Base-by-base conservation (phyloP, 2,329 filamentous ascomycete genomes). In the Samsoniella hepiali region DNA sequence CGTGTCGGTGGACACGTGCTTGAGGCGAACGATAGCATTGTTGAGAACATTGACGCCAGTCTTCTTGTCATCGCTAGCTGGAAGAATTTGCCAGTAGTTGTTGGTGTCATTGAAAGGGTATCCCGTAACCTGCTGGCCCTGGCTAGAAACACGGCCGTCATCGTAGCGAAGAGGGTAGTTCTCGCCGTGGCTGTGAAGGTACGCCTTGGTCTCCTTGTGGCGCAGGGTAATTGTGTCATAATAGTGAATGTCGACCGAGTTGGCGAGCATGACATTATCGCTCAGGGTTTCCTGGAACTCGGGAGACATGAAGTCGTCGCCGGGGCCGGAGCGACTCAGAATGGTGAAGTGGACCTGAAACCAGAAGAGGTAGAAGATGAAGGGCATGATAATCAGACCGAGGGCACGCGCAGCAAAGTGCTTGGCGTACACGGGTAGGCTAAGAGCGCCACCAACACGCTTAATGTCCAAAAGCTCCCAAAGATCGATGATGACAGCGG, bases 301-400 rank as follows among this genome's bases (percentile, higher is more conserved):
- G 1, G 95, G 95, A 4, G 90, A 93, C 95, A 99, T 99, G 79
- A 99, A 99, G 72, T 98, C 94, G 73, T 99, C 95, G 61, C 95
- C 95, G 51, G 95, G 94, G 42, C 95, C 95, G 59, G 95, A 98
- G 65, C 89, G 85, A 68, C 81, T 89, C 66, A 99, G 84, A 70
- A 99, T 91, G 51, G 91, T 84, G 76, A 99, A 99, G 79, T 99
- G 95, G 36, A 99, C 93, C 83, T 99, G 95, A 88, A 99, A 99
- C 95, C 95, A 99, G 84, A 99, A 98, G 54, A 99, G 86, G 78
- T 99, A 99, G 78, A 99, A 96, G 72, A 98, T 82, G 82, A 99
- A 97, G 15, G 95, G 95, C 69, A 98, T 86, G 68, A 97, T 75
- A 70, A 98, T 91, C 63, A 99, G 82, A 15, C 91, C 93, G 67